phyloP scores from a whole-genome alignment of 2,329 filamentous ascomycete species.

The Hypoxylon sp. region DNA sequence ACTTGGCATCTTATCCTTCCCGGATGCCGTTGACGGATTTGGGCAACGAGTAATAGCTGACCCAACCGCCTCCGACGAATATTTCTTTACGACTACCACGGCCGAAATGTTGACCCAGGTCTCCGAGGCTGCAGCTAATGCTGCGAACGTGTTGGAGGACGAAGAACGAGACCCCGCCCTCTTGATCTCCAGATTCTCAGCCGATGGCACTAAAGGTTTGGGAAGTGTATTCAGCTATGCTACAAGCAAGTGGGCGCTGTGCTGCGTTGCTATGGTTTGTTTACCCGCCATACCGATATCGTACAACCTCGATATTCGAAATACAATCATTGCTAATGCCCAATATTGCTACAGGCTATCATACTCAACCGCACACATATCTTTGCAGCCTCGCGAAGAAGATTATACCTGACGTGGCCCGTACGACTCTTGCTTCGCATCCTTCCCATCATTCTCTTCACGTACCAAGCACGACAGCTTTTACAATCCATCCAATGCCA shows the following conservation, averaged over 20 bases:
- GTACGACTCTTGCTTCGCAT: conserved; percentile 79
- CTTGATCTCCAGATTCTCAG: conserved; percentile 65
- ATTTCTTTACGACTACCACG: conserved; percentile 67
- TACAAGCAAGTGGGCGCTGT: conserved; percentile 92
- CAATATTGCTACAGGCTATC: conserved; percentile 70
- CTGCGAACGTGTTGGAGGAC: conserved; percentile 61
- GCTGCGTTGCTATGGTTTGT: conserved; percentile 82
- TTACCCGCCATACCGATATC: conserved; percentile 39
- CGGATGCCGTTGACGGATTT: conserved; percentile 73
- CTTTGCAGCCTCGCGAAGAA: conserved; percentile 88
- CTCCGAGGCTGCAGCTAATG: conserved; percentile 55
- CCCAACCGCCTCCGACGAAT: conserved; percentile 51
- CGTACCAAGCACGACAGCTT: conserved; percentile 76
- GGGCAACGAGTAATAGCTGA: conserved; percentile 65
- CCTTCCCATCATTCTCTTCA: conserved; percentile 78
- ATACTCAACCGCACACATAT: conserved; percentile 93
- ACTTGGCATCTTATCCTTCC: conserved; percentile 68
- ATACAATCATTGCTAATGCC: conserved; percentile 32
- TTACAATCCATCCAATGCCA: conserved; percentile 93
- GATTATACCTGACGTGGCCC: conserved; percentile 82
- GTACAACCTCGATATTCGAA: background rate
- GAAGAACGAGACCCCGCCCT: conserved; percentile 60
- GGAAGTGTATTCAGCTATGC: conserved; percentile 92
- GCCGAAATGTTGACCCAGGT: conserved; percentile 60
- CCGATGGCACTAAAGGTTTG: conserved; percentile 77